Percentiles rank a stretch among this genome's conserved stretches.
Conservation (phyloP, 1,284 basidiomycete species). For the Fomes fomentarius region DNA sequence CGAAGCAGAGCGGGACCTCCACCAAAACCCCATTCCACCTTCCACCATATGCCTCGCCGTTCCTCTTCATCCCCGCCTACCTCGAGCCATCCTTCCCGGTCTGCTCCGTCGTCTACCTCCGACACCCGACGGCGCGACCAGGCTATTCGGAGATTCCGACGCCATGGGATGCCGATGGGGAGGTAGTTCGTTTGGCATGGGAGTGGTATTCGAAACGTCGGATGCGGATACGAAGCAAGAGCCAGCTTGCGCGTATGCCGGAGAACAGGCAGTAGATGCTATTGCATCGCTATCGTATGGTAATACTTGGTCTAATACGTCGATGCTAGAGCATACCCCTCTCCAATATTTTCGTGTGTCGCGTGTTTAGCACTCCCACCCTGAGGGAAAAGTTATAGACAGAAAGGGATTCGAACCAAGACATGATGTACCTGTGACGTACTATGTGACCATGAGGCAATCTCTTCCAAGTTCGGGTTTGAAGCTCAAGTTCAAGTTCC, state of each 20-base stretch:
- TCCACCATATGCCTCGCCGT: conserved; percentile 87
- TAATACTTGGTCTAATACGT: conserved; percentile 24
- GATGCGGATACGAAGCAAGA: conserved; percentile 72
- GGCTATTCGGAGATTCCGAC: conserved; percentile 93
- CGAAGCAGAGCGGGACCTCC: conserved; percentile 1
- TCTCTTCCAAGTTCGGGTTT: too few relatives aligned
- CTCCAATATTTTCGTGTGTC: too few relatives aligned
- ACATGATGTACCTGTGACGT: too few relatives aligned
- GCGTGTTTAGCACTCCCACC: too few relatives aligned
- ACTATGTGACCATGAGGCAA: too few relatives aligned
- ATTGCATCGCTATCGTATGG: conserved; percentile 6
- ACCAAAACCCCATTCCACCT: conserved; percentile 77
- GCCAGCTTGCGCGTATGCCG: conserved; percentile 69
- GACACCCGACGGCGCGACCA: conserved; percentile 93
- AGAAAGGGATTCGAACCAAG: too few relatives aligned
- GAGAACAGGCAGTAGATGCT: conserved; percentile 49
- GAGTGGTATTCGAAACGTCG: conserved; percentile 86
- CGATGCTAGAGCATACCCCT: conserved; percentile 12
- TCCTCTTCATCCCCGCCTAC: conserved; percentile 95
- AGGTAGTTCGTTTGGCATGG: conserved; percentile 86
- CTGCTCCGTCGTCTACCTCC: conserved; percentile 93
- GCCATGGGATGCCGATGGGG: conserved; percentile 92
- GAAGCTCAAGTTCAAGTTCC: too few relatives aligned
- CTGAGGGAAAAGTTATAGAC: background rate
- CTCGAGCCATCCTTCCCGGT: conserved; percentile 90